Evolutionary conservation across 2,329 filamentous ascomycete genomes (phyloP), one percentile per base, ranked within the genome.

Genomic region (Hymenoscyphus scutula): DNA sequence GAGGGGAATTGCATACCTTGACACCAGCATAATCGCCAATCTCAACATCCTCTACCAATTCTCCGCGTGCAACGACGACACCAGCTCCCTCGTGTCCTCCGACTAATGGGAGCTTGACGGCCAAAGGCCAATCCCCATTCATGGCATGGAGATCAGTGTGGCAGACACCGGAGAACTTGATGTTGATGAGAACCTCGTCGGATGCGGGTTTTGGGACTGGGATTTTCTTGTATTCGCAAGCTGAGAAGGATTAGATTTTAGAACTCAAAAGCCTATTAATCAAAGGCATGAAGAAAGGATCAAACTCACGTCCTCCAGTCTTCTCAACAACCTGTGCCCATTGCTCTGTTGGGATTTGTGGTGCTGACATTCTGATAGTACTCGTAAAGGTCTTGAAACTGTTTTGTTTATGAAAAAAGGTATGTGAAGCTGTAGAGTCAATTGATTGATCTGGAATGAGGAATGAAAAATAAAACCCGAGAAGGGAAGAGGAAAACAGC

Each of bases 321-420:
- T 92, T 85, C 78, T 96, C 90, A 71, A 95, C 82, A 70, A 98
- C 91, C 78, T 95, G 90, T 58, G 94, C 94, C 91, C 89, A 96
- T 82, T 98, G 94, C 77, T 88, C 88, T 58, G 83, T 85, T 63
- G 94, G 94, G 73, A 97, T 84, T 61, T 85, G 71, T 64, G 25
- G 25, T 72, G 61, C 34, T 67, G 66, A 62, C 54, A 60, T 53
- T 29, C 8, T 57, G 32, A 27, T 57, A 19, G 34, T 57, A 37
- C 34, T 37, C 2, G 34, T 37, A 37, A 37, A 37, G 34, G 15
- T 17, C 34, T 37, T 37, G 13, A 37, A 37, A 11, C 3, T 11
- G 34, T 37, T 37, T 4, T 15, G 34, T 11, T 15, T 37, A 37
- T 37, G 34, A 15, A 29, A 29, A 29, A 29, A 37, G 17, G 34